phyloP scores from a whole-genome alignment of 768 basidiomycete genomes.

The Calocybe cyanea region DNA sequence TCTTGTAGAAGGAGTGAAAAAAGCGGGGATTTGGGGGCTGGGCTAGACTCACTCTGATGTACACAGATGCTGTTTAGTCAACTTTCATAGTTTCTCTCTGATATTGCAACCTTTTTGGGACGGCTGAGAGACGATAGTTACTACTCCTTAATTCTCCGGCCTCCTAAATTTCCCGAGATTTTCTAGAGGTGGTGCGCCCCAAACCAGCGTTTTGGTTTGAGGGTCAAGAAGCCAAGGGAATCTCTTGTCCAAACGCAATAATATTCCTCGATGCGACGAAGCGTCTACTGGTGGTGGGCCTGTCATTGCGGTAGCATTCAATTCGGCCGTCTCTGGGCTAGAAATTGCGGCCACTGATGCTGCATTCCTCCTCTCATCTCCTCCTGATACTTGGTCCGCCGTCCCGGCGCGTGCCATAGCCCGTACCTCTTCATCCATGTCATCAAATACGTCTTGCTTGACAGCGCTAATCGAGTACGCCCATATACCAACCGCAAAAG shows the following conservation, averaged over 20 bases:
- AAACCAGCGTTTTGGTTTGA: conserved; percentile 57
- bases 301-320: background rate
- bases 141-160: no score
- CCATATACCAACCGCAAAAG: conserved; percentile 82
- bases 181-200: conserved; percentile 72
- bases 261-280: conserved; percentile 35
- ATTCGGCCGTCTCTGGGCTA: conserved; percentile 4
- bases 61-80: conserved; percentile 12
- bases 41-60: conserved; percentile 21
- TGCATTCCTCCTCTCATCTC: conserved; percentile 23
- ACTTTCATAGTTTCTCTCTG: conserved; percentile 7
- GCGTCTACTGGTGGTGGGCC: background rate
- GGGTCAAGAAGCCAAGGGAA: conserved; percentile 59
- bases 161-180: conserved; percentile 43
- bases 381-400: conserved; percentile 20
- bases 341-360: conserved; percentile 16
- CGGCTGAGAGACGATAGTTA: no score
- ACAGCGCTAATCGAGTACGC: conserved; percentile 92
- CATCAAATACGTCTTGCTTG: conserved; percentile 89
- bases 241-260: conserved; percentile 38
- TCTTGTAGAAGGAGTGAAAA: conserved; percentile 81
- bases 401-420: conserved; percentile 40
- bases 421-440: conserved; percentile 75
- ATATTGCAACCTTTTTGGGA: no score
- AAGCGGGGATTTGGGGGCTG: conserved; percentile 85